Evolutionary conservation across 129 eudicot genomes (phyloP), one percentile per base, ranked within the genome.

Genomic region (Lactuca sativa): DNA sequence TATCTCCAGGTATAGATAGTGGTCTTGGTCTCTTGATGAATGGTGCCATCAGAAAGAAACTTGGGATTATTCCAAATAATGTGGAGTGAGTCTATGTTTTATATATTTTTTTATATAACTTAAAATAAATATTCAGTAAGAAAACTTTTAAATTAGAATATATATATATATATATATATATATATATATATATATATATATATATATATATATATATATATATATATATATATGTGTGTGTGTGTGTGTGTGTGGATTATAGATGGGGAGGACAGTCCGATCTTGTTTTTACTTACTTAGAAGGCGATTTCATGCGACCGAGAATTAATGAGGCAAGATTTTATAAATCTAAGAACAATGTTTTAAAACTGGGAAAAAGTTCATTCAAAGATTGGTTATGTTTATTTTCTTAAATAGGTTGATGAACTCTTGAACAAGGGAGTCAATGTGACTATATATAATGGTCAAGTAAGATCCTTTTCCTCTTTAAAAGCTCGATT

Each of bases 261-360:
- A 92, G 96, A 72, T 92, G 95, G 96, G 95, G 96, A 56, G 93
- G 83, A 11, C 97, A 88, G 38, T 55, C 86, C 0, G 74, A 2
- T 74, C 71, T 53, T 52, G 97, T 92, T 59, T 92, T 88, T 55
- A 3, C 4, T 0, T 73, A 85, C 33, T 67, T 88, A 14, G 71
- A 49, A 49, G 91, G 86, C 18, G 96, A 92, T 66, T 88, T 92
- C 75, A 92, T 92, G 97, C 81, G 62, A 61, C 96, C 97, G 32
- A 78, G 95, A 77, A 88, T 87, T 55, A 48, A 69, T 5, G 96
- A 92, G 97, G 96, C 80, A 69, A 64, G 47, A 31, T 47, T 70
- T 48, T 66, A 61, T n/a, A 31, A 31, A 15, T 40, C 2, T 21
- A 78, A 68, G 5, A 25, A 74, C 31, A 56, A 30, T 49, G 15